Evolutionary conservation across 768 basidiomycete genomes (phyloP), one percentile per base, ranked within the genome.

Genomic region (Lactifluus volemus): DNA sequence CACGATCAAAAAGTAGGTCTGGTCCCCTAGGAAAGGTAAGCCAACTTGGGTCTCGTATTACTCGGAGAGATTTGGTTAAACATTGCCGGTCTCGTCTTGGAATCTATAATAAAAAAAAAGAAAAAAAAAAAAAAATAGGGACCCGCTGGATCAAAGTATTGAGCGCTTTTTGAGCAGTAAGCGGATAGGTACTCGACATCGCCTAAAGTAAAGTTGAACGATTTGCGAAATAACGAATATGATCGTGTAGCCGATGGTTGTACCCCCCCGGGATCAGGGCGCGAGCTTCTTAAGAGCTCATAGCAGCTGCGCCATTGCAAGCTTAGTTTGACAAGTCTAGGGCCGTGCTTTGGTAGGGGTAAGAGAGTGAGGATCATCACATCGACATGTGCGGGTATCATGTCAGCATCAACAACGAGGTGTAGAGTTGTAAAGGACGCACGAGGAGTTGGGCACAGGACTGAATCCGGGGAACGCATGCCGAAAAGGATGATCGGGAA

Each of bases 161-260:
- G 30, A 36, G 61, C 56, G 61, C 52, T 11, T 9, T 45, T n/a
- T 34, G 8, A 48, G 30, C 5, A 15, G 5, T 53, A 49, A 54
- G 56, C 52, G 55, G 49, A 42, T 41, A 39, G 15, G 38, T 34
- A 39, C 29, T 47, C 55, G 45, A 56, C 47, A 58, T 32, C 56
- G 61, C 52, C 30, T 17, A 53, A 30, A 45, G 30, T 49, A 51
- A 53, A 39, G 49, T 53, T 29, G 10, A 25, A 15, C 45, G 60
- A 61, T 57, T 53, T 49, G 52, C 61, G 61, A 58, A 25, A 53
- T 49, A 45, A 36, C 48, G n/a, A n/a, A n/a, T n/a, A n/a, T n/a
- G n/a, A n/a, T 36, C n/a, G n/a, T 34, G 52, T 51, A 49, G 29
- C 61, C 61, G 61, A 63, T 54, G 52, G 30, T 21, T 34, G 53